phyloP scores from a whole-genome alignment of 371 early-diverging fungal species.

The Syncephalastrum contaminatum region DNA sequence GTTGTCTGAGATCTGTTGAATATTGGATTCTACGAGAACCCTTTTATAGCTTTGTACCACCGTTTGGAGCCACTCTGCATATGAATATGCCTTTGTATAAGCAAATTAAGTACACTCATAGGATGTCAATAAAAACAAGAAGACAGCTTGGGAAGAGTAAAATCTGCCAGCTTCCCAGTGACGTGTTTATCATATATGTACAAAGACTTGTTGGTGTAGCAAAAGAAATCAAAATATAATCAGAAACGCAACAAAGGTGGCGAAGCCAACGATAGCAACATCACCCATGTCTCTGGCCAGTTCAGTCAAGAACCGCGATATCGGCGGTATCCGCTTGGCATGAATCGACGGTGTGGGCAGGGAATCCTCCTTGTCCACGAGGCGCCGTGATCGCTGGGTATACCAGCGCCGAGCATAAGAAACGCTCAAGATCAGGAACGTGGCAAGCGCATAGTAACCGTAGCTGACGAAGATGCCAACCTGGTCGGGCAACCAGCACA shows the following conservation, averaged over 20 bases:
- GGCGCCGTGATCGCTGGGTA: neutral
- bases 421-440: conserved; percentile 5
- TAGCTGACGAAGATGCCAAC: conserved; percentile 34
- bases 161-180: no score
- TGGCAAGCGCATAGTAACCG: conserved; percentile 17
- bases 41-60: no score
- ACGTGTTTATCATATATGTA: no score
- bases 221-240: conserved; percentile 18
- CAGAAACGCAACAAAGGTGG: conserved; percentile 18
- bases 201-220: no score
- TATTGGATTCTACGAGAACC: no score
- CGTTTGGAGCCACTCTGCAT: no score
- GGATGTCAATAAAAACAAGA: no score
- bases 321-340: neutral
- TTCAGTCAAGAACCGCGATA: neutral
- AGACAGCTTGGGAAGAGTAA: no score
- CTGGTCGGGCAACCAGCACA: conserved; percentile 46
- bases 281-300: conserved; percentile 15
- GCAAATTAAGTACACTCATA: no score
- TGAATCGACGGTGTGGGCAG: conserved; percentile 2
- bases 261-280: conserved; percentile 18
- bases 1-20: no score
- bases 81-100: no score
- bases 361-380: conserved; percentile 1
- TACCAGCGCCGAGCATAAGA: neutral